phyloP scores from a whole-genome alignment of 169 alveolate genomes.

The Theileria annulata region DNA sequence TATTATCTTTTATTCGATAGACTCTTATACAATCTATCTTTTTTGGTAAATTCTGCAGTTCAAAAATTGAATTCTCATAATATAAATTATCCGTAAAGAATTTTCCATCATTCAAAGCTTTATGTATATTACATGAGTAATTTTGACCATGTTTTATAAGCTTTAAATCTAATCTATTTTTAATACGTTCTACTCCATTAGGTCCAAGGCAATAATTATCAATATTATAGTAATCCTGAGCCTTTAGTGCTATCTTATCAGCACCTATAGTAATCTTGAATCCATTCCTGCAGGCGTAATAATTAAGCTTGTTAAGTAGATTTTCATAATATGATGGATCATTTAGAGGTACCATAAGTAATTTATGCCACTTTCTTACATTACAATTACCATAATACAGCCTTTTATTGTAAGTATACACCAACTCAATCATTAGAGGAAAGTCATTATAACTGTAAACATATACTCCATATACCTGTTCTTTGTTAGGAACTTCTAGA shows the following conservation, averaged over 20 bases:
- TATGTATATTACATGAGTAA: neutral
- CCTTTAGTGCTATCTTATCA: neutral
- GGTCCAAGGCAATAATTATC: neutral
- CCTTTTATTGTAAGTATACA: neutral
- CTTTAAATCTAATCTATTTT: too few relatives aligned
- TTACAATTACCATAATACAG: neutral
- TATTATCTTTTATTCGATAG: neutral
- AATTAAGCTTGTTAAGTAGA: too few relatives aligned
- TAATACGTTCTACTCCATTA: neutral
- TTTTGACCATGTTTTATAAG: too few relatives aligned
- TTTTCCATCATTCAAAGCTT: neutral
- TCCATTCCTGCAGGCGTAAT: neutral
- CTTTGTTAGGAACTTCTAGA: neutral
- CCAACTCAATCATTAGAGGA: neutral
- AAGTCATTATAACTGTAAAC: neutral
- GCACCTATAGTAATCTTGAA: neutral
- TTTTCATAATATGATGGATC: neutral
- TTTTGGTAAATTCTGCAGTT: neutral
- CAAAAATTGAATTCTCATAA: neutral
- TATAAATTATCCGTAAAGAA: neutral
- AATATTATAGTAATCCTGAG: neutral
- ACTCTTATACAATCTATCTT: neutral
- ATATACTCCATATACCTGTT: too few relatives aligned
- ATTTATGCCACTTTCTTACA: neutral
- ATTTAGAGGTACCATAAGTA: neutral